Percentiles rank a stretch among this genome's conserved stretches.
phyloP scores from a whole-genome alignment of 2,329 filamentous ascomycete species.

The Pyrenophora tritici-repentis region DNA sequence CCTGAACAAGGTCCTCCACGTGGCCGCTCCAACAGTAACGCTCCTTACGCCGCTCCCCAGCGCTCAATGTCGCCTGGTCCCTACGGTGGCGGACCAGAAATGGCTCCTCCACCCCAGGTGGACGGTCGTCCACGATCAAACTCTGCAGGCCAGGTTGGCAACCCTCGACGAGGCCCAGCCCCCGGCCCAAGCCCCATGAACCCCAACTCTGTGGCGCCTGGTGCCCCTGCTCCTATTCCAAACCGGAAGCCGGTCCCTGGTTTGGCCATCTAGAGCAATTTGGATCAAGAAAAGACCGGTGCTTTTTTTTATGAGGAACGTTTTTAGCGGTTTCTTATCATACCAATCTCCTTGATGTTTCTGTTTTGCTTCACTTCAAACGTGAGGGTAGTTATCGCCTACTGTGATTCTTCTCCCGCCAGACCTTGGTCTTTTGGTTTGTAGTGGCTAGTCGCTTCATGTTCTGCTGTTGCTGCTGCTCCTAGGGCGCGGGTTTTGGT shows the following conservation, averaged over 20 bases:
- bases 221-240: conserved; percentile 36
- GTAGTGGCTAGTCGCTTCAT: too few relatives aligned
- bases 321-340: conserved; percentile 21
- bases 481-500: too few relatives aligned
- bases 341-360: background rate
- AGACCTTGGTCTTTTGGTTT: too few relatives aligned
- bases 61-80: conserved; percentile 49
- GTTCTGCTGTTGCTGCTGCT: too few relatives aligned
- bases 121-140: conserved; percentile 45
- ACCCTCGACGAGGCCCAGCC: conserved; percentile 36
- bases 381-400: too few relatives aligned
- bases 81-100: conserved; percentile 44
- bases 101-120: conserved; percentile 39
- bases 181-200: conserved; percentile 48
- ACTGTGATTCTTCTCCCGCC: too few relatives aligned
- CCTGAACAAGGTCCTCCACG: conserved; percentile 35
- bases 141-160: conserved; percentile 40
- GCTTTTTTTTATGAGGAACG: conserved; percentile 33
- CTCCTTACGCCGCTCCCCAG: conserved; percentile 40
- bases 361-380: too few relatives aligned
- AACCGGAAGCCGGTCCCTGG: conserved; percentile 55
- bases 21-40: conserved; percentile 47
- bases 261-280: conserved; percentile 46
- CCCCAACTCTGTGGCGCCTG: conserved; percentile 21
- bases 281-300: conserved; percentile 1